Base-by-base conservation (phyloP, 2,329 filamentous ascomycete species). In the Aspergillus hortae region DNA sequence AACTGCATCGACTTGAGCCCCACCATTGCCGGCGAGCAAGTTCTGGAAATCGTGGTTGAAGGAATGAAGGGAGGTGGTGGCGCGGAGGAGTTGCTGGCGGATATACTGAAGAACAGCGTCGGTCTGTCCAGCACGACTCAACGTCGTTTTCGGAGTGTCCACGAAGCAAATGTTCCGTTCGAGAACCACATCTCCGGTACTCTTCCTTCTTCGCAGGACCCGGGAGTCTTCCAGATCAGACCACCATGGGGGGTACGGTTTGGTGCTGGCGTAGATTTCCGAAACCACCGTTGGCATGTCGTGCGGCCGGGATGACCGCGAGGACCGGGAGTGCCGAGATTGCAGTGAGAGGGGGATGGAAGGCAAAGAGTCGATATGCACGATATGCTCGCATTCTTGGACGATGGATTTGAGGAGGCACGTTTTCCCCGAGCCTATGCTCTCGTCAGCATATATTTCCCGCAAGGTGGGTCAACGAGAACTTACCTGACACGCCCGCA, bases 111-210 rank as follows among this genome's bases (percentile, higher is more conserved):
- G 72, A 36, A 88, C 81, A 6, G 77, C 77, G 36, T 83, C 80
- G 46, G 85, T 83, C 47, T 74, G 77, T 58, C 82, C 82, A 61
- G 57, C 49, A 36, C 59, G 58, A 56, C 82, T 79, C 48, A 84
- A 79, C 35, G 80, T 81, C 43, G 74, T 77, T 43, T 77, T 78
- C 57, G 87, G 84, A 2, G 89, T 92, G 72, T 97, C 92, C 52
- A 96, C 85, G 66, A 99, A 96, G 69, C 90, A 96, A 4, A 99
- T 74, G 65, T 99, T 99, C 27, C 92, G 83, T 66, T 97, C 92
- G 43, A 97, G 75, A 36, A 96, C 82, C 19, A 84, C 81, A 57
- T 94, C 91, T 6, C 85, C 85, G 47, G 84, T 75, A 63, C 88
- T 92, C 66, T 86, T 89, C 62, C 87, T 80, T 64, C 85, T 80